Evolutionary conservation across 2,329 filamentous ascomycete species (phyloP).

Genomic region (Fusarium bulbicola): DNA sequence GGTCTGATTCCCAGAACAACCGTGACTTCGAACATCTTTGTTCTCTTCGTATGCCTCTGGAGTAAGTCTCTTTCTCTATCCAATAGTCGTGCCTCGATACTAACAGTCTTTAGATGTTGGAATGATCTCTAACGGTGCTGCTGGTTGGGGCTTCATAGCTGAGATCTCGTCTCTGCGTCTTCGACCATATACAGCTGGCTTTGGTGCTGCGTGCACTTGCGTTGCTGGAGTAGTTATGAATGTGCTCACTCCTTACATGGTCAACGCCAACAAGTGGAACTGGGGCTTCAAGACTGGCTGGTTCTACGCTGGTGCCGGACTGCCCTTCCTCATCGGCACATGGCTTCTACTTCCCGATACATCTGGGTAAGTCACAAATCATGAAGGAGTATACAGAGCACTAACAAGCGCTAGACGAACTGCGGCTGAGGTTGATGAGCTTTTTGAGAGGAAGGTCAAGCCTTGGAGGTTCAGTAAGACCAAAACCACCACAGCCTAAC

Average conservation of each 20-base stretch:
- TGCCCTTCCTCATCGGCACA: conserved; percentile 38
- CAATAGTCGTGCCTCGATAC: rapidly evolving
- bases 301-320: conserved; percentile 42
- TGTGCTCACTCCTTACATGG: conserved; percentile 45
- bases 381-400: neutral
- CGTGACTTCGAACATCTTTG: neutral
- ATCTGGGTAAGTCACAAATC: conserved; percentile 6
- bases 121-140: conserved; percentile 10
- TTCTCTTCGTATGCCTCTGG: conserved; percentile 12
- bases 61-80: neutral
- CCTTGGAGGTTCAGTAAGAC: neutral
- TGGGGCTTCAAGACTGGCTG: conserved; percentile 47
- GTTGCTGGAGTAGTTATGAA: conserved; percentile 39
- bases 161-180: conserved; percentile 51
- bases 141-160: conserved; percentile 45
- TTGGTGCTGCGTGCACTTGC: conserved; percentile 39
- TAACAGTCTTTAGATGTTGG: neutral
- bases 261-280: conserved; percentile 44
- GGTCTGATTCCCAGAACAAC: neutral
- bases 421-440: neutral
- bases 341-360: conserved; percentile 46
- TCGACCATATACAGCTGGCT: conserved; percentile 45
- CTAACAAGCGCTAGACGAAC: neutral
- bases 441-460: neutral
- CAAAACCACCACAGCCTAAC: neutral